Evolutionary conservation across 163 green algal species (phyloP), one percentile per base, ranked within the genome.

Genomic region (Coccomyxa subellipsoidea): DNA sequence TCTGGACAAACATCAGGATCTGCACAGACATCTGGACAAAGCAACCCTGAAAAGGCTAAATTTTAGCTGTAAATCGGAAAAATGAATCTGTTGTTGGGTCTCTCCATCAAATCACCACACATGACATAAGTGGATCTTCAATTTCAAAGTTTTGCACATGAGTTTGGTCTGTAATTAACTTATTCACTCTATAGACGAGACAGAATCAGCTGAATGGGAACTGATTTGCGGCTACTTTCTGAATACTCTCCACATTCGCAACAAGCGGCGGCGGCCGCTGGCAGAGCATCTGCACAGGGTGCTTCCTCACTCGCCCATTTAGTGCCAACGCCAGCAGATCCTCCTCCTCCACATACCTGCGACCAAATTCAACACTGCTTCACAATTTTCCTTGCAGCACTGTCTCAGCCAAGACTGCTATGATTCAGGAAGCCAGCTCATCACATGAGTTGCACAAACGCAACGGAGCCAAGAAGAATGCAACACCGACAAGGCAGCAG

Each of bases 321-420:
- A 96, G 83, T 0, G 90, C 92, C 25, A 95, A 85, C 3, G 92
- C 92, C 75, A 95, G 82, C 81, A 93, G 81, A 77, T 96, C 90
- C 40, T 89, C 82, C 81, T 96, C 92, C 83, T 96, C 88, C 9
- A 94, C 89, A 84, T 92, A 95, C 91, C 90, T 90, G 31, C 69
- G 83, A 38, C 75, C 79, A n/a, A 25, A 4, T 54, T 27, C 37
- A 29, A 53, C 69, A 77, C 69, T 77, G n/a, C n/a, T 78, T 78
- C 10, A 1, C 36, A 47, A 59, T 7, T 59, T 12, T 59, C 3
- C 10, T 12, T 35, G 66, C 31, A 35, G 66, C 66, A 73, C 29
- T 66, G 47, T 12, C 66, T 73, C 66, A 73, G 29, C 59, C 12
- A 35, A 72, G 59, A 72, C 10, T n/a, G 8, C 66, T 12, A 66